Evolutionary conservation across 73 alveolate genomes (phyloP).

Genomic region (Tetrahymena thermophila): DNA sequence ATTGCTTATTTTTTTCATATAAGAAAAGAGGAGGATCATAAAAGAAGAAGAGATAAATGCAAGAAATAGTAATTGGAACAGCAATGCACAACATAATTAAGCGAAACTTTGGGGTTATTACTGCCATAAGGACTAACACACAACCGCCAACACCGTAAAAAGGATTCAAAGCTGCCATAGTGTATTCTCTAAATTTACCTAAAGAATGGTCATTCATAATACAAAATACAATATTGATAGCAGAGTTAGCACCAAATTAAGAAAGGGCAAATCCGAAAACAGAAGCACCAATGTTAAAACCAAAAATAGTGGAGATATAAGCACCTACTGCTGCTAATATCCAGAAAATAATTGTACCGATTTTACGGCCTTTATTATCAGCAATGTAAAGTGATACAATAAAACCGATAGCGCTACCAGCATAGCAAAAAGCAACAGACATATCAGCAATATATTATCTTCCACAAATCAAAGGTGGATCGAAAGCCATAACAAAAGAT

Average conservation of each 20-base stretch:
- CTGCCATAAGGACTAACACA: not conserved
- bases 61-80: not conserved
- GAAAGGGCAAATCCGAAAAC: not conserved
- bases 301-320: not conserved
- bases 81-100: not conserved
- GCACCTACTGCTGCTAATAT: not conserved
- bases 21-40: not conserved
- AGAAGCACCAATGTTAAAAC: not conserved
- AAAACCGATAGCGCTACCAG: not conserved
- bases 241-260: not conserved
- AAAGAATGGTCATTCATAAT: not conserved
- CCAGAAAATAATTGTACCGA: not conserved
- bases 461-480: not conserved
- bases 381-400: not conserved
- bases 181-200: not conserved
- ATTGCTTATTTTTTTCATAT: not conserved
- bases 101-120: not conserved
- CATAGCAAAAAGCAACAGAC: not conserved
- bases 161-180: not conserved
- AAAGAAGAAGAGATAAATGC: not conserved
- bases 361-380: not conserved
- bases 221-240: not conserved
- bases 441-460: not conserved
- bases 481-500: not conserved
- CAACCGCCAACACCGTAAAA: not conserved